Base-by-base conservation (phyloP, 106 monocot genomes). In the Vanilla planifolia region DNA sequence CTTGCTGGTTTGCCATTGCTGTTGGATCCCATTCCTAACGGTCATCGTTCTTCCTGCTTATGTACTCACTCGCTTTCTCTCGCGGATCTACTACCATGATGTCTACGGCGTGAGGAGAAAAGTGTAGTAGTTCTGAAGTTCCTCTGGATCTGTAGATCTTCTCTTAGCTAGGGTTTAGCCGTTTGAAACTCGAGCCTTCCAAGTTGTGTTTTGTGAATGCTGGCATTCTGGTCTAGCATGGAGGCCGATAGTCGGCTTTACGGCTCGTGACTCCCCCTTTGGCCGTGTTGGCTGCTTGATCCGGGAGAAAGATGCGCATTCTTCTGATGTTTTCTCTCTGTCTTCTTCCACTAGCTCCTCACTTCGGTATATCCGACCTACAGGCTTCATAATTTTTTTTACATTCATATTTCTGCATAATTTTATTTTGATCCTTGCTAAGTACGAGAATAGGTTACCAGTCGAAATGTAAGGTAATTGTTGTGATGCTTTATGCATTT, bases 151-250 rank as follows among this genome's bases (percentile, higher is more conserved):
- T 55, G 15, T 13, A 29, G 32, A 55, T 33, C 53, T 55, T 28
- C 45, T 45, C 53, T 55, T 30, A n/a, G 53, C 16, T 55, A 32
- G 53, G 45, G 45, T 45, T 45, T 45, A 5, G n/a, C 45, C 45
- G 14, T n/a, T 5, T 5, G 53, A n/a, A 30, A 15, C 3, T 13
- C 4, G 25, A 3, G 10, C 24, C 50, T 25, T 50, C 50, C 50
- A 8, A 8, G 24, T 13, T 55, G 30, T 1, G 29, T 30, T 2
- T 27, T 32, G 27, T 33, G 53, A 55, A 55, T 55, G 53, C 15
- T 9, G 53, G 53, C 15, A 55, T 30, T n/a, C 30, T 55, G 53
- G n/a, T 32, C 53, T 27, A 7, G 15, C 53, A 55, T 55, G 53
- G 53, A 55, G 20, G 53, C 53, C 6, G 6, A 23, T 11, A 32